phyloP scores from a whole-genome alignment of 164 flowering plant species.

The Brasenia schreberi region DNA sequence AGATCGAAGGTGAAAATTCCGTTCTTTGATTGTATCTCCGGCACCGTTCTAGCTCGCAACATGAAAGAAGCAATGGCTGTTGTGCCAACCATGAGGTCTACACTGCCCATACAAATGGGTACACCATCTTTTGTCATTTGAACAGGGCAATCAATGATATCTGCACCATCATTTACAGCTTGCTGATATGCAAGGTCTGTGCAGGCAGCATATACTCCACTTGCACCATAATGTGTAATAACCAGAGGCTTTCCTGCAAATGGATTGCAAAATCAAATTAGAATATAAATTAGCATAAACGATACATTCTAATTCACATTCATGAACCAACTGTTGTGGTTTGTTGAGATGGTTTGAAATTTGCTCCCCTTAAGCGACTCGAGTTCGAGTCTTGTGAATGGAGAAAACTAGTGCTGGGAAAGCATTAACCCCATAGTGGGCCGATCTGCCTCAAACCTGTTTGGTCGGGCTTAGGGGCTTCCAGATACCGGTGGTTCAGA shows the following conservation, averaged over 20 bases:
- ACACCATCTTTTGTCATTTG: conserved; percentile 87
- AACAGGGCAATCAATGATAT: conserved; percentile 83
- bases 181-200: conserved; percentile 83
- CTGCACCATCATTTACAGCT: conserved; percentile 79
- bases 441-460: no score
- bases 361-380: no score
- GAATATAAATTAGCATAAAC: neutral
- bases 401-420: no score
- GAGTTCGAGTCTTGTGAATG: no score
- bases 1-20: conserved; percentile 88
- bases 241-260: conserved; percentile 39
- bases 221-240: conserved; percentile 85
- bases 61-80: conserved; percentile 52
- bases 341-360: no score
- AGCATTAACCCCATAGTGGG: no score
- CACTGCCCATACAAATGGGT: conserved; percentile 51
- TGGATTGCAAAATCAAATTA: neutral
- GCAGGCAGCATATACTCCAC: conserved; percentile 66
- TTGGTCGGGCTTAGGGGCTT: no score
- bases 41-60: conserved; percentile 28
- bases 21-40: conserved; percentile 44
- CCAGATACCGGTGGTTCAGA: no score
- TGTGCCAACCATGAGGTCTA: conserved; percentile 50
- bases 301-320: neutral
- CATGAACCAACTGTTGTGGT: no score